phyloP scores from a whole-genome alignment of 441 rosid species.

The Kokia cookei region DNA sequence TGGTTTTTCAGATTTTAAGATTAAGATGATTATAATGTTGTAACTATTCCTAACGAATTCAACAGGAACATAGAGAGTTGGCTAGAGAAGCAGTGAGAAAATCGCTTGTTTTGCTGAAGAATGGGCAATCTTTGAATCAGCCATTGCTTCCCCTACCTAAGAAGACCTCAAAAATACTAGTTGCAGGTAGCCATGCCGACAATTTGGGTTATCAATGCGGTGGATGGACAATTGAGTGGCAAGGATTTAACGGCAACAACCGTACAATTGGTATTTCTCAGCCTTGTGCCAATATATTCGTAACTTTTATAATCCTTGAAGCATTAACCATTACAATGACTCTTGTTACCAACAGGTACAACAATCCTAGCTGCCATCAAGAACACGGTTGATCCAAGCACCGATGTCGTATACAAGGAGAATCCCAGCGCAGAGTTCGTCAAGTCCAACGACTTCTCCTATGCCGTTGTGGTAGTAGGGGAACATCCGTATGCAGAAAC shows the following conservation, averaged over 20 bases:
- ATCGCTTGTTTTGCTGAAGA: constrained; percentile 63
- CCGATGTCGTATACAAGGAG: constrained; percentile 36
- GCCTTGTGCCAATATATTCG: neutral
- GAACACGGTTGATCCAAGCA: constrained; percentile 35
- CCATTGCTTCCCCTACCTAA: constrained; percentile 63
- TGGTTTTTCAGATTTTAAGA: neutral
- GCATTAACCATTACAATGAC: neutral
- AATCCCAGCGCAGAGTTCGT: constrained; percentile 36
- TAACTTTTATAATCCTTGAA: neutral
- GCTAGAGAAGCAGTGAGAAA: constrained; percentile 74
- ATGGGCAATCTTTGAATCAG: constrained; percentile 30
- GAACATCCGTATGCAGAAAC: constrained; percentile 64
- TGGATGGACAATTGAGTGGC: constrained; percentile 71
- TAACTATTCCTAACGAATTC: neutral
- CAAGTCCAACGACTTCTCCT: constrained; percentile 40
- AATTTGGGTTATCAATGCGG: constrained; percentile 72
- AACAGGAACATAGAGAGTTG: constrained; percentile 61
- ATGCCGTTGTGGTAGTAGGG: constrained; percentile 57
- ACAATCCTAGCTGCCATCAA: constrained; percentile 56
- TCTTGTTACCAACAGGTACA: constrained; percentile 32
- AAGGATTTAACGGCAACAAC: constrained; percentile 58
- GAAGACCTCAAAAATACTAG: constrained; percentile 46
- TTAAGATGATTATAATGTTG: neutral
- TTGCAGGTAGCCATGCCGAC: constrained; percentile 64
- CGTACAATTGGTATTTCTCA: constrained; percentile 33